Evolutionary conservation across 805 yeast genomes (phyloP), one percentile per base, ranked within the genome.

Genomic region (Kuraishia borneana): DNA sequence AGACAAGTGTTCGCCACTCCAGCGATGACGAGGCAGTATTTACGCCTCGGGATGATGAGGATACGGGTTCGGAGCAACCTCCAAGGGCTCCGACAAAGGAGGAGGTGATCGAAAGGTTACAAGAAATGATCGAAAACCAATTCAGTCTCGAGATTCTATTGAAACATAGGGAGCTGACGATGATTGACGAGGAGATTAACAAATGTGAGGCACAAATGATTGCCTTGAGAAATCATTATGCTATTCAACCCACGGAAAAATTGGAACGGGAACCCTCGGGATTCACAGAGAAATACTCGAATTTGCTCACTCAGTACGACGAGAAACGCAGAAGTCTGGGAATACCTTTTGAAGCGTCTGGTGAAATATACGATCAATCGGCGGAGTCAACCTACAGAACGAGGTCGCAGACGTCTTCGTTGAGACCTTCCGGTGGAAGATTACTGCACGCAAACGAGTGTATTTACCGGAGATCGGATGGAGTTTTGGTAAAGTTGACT

Each of bases 391-490:
- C 61, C 2, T 67, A 68, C 44, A 43, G 71, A 27, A 68, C 74
- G 4, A 46, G 74, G 40, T 67, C 73, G 4, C 68, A 71, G 4
- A 65, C 76, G 0, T 63, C 71, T 5, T 39, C 52, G 5, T 53
- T 76, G 36, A 61, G 80, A 36, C 81, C 82, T 0, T 57, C 70
- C 2, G 61, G 64, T 18, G 62, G 61, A 2, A 39, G 37, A 22
- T 34, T 36, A 25, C 16, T 31, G 18, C 20, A 20, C 20, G 42
- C 56, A 13, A 53, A 57, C 32, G 54, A 58, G 17, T 76, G 84
- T 42, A 64, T 78, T 3, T 78, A 76, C 46, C 61, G 76, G 40
- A 53, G 85, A 39, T 70, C 78, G 4, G 92, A 83, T 50, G 88
- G 88, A 2, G 63, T 78, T 1, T 55, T 79, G 16, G 85, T 83